phyloP scores from a whole-genome alignment of 2,329 filamentous ascomycete species.

The Stachybotrys echinatus region DNA sequence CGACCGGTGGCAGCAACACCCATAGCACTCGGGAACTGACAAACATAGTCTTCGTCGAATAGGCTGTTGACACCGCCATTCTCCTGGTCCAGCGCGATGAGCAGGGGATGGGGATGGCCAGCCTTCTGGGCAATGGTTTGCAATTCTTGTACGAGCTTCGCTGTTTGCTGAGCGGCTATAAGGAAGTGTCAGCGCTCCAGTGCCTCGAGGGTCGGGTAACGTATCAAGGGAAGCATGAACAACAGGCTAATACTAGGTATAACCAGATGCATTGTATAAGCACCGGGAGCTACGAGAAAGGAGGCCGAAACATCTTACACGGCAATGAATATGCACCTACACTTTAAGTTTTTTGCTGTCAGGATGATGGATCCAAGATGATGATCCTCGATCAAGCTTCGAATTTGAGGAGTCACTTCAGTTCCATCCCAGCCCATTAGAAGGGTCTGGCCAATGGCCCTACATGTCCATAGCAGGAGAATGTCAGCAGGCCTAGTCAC shows the following conservation, averaged over 20 bases:
- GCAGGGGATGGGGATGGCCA: slow-evolving; percentile 80
- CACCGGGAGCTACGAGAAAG: too few relatives aligned
- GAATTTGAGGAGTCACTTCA: slow-evolving; percentile 77
- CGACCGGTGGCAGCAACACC: slow-evolving; percentile 89
- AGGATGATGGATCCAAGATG: slow-evolving; percentile 84
- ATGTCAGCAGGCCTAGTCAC: too few relatives aligned
- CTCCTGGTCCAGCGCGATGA: slow-evolving; percentile 93
- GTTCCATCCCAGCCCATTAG: slow-evolving; percentile 86
- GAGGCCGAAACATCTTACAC: too few relatives aligned
- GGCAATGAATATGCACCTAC: slow-evolving; percentile 36
- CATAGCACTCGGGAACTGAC: slow-evolving; percentile 96
- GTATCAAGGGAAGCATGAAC: slow-evolving; percentile 9
- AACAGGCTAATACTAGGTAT: not conserved
- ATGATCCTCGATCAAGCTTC: slow-evolving; percentile 72
- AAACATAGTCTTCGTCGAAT: slow-evolving; percentile 92
- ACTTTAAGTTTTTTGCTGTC: slow-evolving; percentile 81
- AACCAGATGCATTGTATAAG: slow-evolving; percentile 1
- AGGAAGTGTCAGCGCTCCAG: not conserved
- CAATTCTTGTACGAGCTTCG: slow-evolving; percentile 80
- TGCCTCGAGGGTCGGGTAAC: slow-evolving; percentile 17
- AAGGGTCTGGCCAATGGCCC: slow-evolving; percentile 70
- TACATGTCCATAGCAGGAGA: too few relatives aligned
- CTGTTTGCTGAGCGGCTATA: slow-evolving; percentile 84
- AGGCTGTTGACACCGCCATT: slow-evolving; percentile 97
- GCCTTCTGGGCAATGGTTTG: slow-evolving; percentile 89